Percentiles rank a stretch among this genome's conserved stretches.
phyloP scores from a whole-genome alignment of 495 filamentous ascomycete genomes.

The Podospora pseudoanserina region DNA sequence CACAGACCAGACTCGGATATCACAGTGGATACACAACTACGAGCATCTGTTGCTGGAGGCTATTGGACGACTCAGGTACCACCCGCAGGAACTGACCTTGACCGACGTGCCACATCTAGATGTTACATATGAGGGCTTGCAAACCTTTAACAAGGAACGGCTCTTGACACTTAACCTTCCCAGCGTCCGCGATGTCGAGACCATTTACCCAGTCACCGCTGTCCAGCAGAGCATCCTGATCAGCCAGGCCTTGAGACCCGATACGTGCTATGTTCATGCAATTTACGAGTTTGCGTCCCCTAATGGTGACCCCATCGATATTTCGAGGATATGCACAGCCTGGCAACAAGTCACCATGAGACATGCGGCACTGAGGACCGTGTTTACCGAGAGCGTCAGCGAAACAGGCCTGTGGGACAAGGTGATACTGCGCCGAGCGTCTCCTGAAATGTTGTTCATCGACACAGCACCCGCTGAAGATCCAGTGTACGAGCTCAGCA shows the following conservation, averaged over 20 bases:
- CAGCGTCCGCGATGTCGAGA: conserved; percentile 44
- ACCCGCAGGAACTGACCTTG: conserved; percentile 52
- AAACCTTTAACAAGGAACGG: conserved; percentile 47
- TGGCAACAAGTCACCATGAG: conserved; percentile 42
- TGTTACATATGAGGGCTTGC: conserved; percentile 55
- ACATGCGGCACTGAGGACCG: conserved; percentile 41
- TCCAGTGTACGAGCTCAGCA: conserved; percentile 40
- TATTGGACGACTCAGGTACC: conserved; percentile 47
- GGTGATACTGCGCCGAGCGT: conserved; percentile 40
- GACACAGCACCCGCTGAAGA: conserved; percentile 41
- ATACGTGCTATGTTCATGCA: conserved; percentile 57
- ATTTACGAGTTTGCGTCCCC: conserved; percentile 56
- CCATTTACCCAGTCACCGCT: conserved; percentile 60
- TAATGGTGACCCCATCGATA: conserved; percentile 37
- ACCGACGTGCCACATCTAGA: conserved; percentile 62
- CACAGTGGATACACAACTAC: conserved; percentile 57
- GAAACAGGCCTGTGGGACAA: conserved; percentile 40
- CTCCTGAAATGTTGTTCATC: conserved; percentile 48
- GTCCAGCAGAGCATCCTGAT: conserved; percentile 67
- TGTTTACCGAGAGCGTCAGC: conserved; percentile 44
- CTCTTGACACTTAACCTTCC: conserved; percentile 49
- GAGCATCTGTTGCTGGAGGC: conserved; percentile 51
- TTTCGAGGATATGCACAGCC: conserved; percentile 41
- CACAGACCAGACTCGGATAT: conserved; percentile 55
- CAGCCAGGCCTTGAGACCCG: conserved; percentile 53